phyloP scores from a whole-genome alignment of 2,329 filamentous ascomycete species.

The Ceratocystis variospora region DNA sequence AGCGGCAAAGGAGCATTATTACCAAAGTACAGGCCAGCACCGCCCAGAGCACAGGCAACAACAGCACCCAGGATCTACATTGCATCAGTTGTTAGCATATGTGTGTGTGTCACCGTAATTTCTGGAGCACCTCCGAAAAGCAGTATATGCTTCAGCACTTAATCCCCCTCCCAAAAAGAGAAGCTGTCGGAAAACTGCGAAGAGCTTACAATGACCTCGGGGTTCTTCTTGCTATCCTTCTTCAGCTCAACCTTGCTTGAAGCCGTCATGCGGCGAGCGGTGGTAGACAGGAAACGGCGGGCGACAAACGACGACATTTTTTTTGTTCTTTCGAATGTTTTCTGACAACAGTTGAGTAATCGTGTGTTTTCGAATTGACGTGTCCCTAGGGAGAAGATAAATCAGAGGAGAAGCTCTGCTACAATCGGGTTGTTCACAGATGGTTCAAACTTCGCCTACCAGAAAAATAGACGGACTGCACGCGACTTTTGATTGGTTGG shows the following conservation, averaged over 20 bases:
- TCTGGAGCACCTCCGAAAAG: background rate
- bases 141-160: background rate
- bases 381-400: background rate
- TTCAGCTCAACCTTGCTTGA: conserved; percentile 37
- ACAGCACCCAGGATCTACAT: conserved; percentile 73
- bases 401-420: background rate
- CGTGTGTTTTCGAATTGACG: no score
- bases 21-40: conserved; percentile 86
- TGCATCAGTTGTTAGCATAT: conserved; percentile 1
- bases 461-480: conserved; percentile 7
- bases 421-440: background rate
- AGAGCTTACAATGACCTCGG: conserved; percentile 28
- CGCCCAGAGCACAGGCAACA: conserved; percentile 76
- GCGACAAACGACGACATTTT: conserved; percentile 42
- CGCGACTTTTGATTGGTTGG: conserved; percentile 14
- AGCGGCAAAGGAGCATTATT: conserved; percentile 23
- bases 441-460: background rate
- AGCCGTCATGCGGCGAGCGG: conserved; percentile 36
- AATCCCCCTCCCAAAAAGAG: no score
- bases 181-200: background rate
- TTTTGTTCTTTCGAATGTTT: conserved; percentile 19
- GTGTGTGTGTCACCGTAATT: background rate
- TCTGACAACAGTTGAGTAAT: no score
- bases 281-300: conserved; percentile 43
- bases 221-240: conserved; percentile 44